phyloP scores from a whole-genome alignment of 257 asterid genomes.

The Coffea eugenioides region DNA sequence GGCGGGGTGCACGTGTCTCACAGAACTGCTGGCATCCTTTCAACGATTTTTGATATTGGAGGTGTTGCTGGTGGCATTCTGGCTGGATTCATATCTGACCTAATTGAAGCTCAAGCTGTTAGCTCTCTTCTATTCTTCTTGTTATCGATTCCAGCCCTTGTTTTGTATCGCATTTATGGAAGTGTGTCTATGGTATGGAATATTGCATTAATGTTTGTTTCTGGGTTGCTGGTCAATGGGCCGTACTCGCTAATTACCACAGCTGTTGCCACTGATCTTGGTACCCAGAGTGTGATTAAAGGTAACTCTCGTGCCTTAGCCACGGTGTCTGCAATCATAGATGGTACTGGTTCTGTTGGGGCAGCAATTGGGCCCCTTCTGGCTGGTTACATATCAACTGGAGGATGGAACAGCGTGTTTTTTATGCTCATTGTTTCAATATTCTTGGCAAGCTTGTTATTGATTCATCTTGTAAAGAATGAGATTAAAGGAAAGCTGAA shows the following conservation, averaged over 20 bases:
- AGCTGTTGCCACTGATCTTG: conserved; percentile 96
- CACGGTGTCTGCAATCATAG: conserved; percentile 89
- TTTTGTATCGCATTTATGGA: conserved; percentile 68
- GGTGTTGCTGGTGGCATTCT: conserved; percentile 86
- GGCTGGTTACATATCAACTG: conserved; percentile 87
- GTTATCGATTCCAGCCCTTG: conserved; percentile 72
- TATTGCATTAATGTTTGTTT: conserved; percentile 52
- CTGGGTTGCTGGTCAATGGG: conserved; percentile 85
- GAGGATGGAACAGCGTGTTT: conserved; percentile 94
- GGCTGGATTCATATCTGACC: conserved; percentile 78
- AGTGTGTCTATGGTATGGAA: conserved; percentile 67
- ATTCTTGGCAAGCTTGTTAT: conserved; percentile 45
- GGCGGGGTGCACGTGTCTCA: conserved; percentile 80
- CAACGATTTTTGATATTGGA: conserved; percentile 84
- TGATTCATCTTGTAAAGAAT: conserved; percentile 56
- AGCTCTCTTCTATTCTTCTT: conserved; percentile 59
- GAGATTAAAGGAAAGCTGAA: conserved; percentile 61
- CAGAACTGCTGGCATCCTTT: conserved; percentile 78
- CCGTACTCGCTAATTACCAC: conserved; percentile 91
- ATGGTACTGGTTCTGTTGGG: conserved; percentile 95
- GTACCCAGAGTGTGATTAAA: conserved; percentile 55
- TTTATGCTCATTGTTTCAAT: conserved; percentile 67
- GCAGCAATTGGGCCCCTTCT: conserved; percentile 94
- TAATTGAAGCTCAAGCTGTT: conserved; percentile 78
- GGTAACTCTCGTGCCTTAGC: conserved; percentile 88